Conservation (phyloP, 257 asterid genomes). For the Plantago elongata region DNA sequence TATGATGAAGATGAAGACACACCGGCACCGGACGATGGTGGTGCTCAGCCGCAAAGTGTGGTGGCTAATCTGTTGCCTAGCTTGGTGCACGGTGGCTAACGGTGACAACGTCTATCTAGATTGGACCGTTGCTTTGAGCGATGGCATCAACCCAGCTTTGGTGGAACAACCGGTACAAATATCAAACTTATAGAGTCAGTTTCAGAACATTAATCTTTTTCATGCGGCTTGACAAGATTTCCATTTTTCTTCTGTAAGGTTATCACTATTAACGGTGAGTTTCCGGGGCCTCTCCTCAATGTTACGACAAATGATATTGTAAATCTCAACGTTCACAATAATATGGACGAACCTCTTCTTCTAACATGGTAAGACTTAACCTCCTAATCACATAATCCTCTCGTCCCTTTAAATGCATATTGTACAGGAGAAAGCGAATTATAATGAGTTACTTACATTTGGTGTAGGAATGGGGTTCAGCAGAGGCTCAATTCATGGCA, state of each 20-base stretch:
- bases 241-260: constrained; percentile 26
- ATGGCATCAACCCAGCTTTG: constrained; percentile 33
- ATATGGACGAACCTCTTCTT: constrained; percentile 63
- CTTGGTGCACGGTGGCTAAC: constrained; percentile 20
- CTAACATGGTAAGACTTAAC: constrained; percentile 53
- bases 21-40: constrained; percentile 23
- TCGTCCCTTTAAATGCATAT: too few species aligned
- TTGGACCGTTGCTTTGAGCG: constrained; percentile 48
- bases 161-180: constrained; percentile 44
- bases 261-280: constrained; percentile 59
- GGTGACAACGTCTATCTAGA: constrained; percentile 42
- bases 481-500: constrained; percentile 59
- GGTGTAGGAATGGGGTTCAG: constrained; percentile 47
- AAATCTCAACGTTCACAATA: constrained; percentile 53
- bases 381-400: too few species aligned
- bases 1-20: not conserved
- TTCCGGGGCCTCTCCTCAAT: constrained; percentile 78
- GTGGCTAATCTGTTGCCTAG: constrained; percentile 28
- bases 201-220: not conserved
- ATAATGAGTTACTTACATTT: not conserved
- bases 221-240: not conserved
- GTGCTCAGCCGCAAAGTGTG: constrained; percentile 24
- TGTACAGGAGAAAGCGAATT: not conserved
- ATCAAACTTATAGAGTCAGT: not conserved
- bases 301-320: constrained; percentile 54